A percentile compares a stretch with the other conserved stretches of the same genome.
Evolutionary conservation across 441 rosid species (phyloP).

Genomic region (Metrosideros polymorpha): DNA sequence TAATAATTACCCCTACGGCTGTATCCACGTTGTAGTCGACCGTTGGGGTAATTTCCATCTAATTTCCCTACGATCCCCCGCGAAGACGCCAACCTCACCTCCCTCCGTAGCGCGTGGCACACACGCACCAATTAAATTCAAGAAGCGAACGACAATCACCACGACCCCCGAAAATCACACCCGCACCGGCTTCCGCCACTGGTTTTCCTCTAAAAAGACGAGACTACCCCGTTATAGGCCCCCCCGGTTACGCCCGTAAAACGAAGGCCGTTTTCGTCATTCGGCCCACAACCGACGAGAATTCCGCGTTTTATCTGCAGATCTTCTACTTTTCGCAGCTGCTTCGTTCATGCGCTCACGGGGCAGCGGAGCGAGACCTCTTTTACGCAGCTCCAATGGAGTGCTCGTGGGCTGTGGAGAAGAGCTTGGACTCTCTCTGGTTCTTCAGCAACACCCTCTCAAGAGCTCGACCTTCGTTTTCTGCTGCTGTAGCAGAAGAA

Average conservation of each 20-base stretch:
- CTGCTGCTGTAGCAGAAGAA: background rate
- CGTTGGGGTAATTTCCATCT: slow-evolving; percentile 13
- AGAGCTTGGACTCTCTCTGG: slow-evolving; percentile 41
- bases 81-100: background rate
- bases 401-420: slow-evolving; percentile 13
- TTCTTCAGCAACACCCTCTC: slow-evolving; percentile 27
- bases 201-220: background rate
- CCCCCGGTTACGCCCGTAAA: fast-evolving
- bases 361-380: no score
- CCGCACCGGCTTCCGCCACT: background rate
- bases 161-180: background rate
- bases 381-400: slow-evolving; percentile 17
- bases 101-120: background rate
- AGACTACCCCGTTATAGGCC: background rate
- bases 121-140: background rate
- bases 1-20: background rate
- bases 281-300: background rate
- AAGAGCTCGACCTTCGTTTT: background rate
- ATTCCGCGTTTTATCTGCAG: no score
- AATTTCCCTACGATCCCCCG: background rate
- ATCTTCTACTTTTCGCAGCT: no score
- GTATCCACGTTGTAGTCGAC: slow-evolving; percentile 9
- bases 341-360: no score
- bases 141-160: no score
- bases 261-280: background rate